These are phyloP conservation scores for Aspergillus sojae DNA, from an alignment of 2,329 filamentous ascomycete species.

Conservation along the genomic window DNA sequence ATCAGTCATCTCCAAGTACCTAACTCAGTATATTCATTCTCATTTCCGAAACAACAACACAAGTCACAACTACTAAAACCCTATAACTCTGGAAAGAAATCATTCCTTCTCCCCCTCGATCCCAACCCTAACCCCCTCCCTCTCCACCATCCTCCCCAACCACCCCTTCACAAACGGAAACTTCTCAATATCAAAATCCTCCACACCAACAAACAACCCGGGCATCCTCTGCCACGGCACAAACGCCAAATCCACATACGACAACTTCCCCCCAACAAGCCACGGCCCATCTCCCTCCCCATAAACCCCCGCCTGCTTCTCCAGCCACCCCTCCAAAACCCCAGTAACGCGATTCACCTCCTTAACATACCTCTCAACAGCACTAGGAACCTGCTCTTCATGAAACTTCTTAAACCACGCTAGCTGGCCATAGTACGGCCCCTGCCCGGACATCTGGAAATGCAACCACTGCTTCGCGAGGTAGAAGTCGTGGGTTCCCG, in stretches of 20 bases:
- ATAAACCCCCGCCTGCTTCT: neutral
- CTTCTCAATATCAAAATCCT: neutral
- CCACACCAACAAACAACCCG: neutral
- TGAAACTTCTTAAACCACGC: slow-evolving; percentile 43
- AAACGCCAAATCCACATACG: slow-evolving; percentile 45
- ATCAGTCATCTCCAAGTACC: too few relatives aligned
- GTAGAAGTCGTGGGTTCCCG: slow-evolving; percentile 37
- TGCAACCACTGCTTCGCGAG: slow-evolving; percentile 46
- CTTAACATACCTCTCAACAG: slow-evolving; percentile 50
- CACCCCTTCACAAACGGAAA: slow-evolving; percentile 6
- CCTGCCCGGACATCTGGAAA: slow-evolving; percentile 43
- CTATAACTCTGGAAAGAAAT: neutral
- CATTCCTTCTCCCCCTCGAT: neutral
- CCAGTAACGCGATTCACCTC: slow-evolving; percentile 51
- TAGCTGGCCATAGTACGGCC: slow-evolving; percentile 47
- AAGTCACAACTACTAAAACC: too few relatives aligned
- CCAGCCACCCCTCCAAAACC: slow-evolving; percentile 44
- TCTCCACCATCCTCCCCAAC: neutral
- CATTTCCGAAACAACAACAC: too few relatives aligned
- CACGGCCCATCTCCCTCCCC: slow-evolving; percentile 36
- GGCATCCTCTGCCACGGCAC: slow-evolving; percentile 21
- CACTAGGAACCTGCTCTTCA: slow-evolving; percentile 48
- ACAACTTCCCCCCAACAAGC: slow-evolving; percentile 48
- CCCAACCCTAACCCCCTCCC: neutral
- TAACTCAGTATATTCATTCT: too few relatives aligned